Conservation (phyloP, 768 basidiomycete genomes). For the Tylopilus felleus region DNA sequence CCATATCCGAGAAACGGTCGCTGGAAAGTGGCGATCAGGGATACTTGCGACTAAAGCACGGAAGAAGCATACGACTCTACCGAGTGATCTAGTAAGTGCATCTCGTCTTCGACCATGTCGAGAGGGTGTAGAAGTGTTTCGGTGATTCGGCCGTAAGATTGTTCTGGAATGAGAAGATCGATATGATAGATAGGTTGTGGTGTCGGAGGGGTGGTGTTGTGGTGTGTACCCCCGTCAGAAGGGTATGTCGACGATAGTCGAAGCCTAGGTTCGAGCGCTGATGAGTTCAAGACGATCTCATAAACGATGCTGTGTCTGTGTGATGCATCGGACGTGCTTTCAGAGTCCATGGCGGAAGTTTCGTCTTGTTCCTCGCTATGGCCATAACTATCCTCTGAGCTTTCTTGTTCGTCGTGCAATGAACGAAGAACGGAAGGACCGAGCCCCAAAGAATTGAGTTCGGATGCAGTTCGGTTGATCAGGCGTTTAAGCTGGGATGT, state of each 20-base stretch:
- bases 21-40: conserved; percentile 5
- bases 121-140: conserved; percentile 5
- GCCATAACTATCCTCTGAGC: conserved; percentile 7
- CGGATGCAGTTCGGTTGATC: conserved; percentile 77
- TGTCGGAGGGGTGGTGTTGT: background rate
- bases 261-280: conserved; percentile 54
- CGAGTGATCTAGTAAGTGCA: background rate
- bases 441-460: conserved; percentile 70
- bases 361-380: conserved; percentile 1
- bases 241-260: conserved; percentile 43
- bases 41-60: background rate
- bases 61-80: conserved; percentile 8
- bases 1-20: conserved; percentile 43
- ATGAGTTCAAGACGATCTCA: conserved; percentile 48
- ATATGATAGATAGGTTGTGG: conserved; percentile 7
- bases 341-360: background rate
- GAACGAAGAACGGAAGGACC: conserved; percentile 47
- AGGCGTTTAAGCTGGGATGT: conserved; percentile 78
- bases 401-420: conserved; percentile 30
- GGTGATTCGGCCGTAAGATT: conserved; percentile 2
- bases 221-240: background rate
- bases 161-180: conserved; percentile 15
- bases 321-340: background rate
- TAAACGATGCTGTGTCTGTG: conserved; percentile 43
- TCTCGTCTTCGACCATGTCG: background rate